Evolutionary conservation across 2,329 filamentous ascomycete species (phyloP), one percentile per base, ranked within the genome.

Genomic region (Diaporthe sp.): DNA sequence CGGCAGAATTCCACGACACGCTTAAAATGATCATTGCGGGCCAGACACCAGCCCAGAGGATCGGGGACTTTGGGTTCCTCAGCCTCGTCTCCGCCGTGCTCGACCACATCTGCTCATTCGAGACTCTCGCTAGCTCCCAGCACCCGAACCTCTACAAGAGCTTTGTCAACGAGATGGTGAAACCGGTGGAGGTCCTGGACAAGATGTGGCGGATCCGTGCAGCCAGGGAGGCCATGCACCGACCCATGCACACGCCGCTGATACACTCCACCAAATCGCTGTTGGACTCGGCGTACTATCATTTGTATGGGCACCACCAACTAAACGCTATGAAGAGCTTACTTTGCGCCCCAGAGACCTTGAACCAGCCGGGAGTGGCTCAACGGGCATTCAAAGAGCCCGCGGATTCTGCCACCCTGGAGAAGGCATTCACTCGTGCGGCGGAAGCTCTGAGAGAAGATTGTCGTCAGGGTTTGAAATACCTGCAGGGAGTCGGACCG

Each of bases 351-450:
- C 10, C 22, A 4, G 49, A 51, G 49, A 25, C 0, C 22, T 15
- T 51, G 20, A 20, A n/a, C 0, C 49, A 51, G 22, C 3, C 8
- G 22, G n/a, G 0, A 4, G 22, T 25, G 49, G 7, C 2, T 25
- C 10, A 25, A n/a, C 8, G 5, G 49, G 22, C 22, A 2, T 51
- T 51, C 4, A 51, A 25, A 5, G 10, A 51, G 5, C 49, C n/a
- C 49, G 0, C 49, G 1, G 10, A 51, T 9, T 51, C 49, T 1
- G 49, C 10, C n/a, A 51, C 22, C 20, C n/a, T 25, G 7, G 49
- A 9, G 1, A 25, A 51, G n/a, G 49, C 49, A 25, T 3, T 51
- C 22, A 51, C 49, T 20, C 49, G 49, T 25, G 49, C 49, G 22
- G 49, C 49, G 49, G 49, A 51, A 13, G 49, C 22, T 4, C 1